A percentile compares a stretch with the other conserved stretches of the same genome.
These are phyloP conservation scores for Sphaerosporella brunnea DNA, from an alignment of 495 filamentous ascomycete genomes.

Conservation along the genomic window DNA sequence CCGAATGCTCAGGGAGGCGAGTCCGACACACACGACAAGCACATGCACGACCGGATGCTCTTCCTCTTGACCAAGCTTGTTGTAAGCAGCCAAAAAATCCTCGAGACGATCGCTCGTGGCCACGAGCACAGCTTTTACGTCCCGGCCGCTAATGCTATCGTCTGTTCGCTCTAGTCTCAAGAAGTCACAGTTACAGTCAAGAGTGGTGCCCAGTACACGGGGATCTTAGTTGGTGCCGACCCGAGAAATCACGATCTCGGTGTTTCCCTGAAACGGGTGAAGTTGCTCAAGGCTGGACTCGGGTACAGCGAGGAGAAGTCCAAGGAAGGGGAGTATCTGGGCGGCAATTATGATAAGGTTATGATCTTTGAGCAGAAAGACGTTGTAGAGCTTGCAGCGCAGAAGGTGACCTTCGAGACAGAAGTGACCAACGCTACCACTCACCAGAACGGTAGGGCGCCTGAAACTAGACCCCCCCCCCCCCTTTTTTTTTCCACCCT, in stretches of 20 bases:
- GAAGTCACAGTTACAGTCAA: slow-evolving; percentile 48
- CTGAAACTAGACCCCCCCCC: too few relatives aligned
- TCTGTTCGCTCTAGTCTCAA: slow-evolving; percentile 40
- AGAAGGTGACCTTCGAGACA: slow-evolving; percentile 28
- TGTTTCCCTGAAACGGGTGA: slow-evolving; percentile 69
- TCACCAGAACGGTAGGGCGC: slow-evolving; percentile 48
- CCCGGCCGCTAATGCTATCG: slow-evolving; percentile 6
- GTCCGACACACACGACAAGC: slow-evolving; percentile 40
- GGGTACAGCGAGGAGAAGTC: slow-evolving; percentile 40
- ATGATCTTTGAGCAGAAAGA: slow-evolving; percentile 74
- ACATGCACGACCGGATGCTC: slow-evolving; percentile 46
- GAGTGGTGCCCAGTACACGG: slow-evolving; percentile 54
- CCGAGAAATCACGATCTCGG: slow-evolving; percentile 40
- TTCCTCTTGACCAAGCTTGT: slow-evolving; percentile 45
- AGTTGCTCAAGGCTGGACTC: slow-evolving; percentile 38
- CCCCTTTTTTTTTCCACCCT: too few relatives aligned
- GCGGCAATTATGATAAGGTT: slow-evolving; percentile 42
- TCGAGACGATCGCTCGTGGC: neutral
- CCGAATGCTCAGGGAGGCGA: slow-evolving; percentile 29
- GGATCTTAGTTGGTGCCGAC: slow-evolving; percentile 45
- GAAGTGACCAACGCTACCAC: slow-evolving; percentile 27
- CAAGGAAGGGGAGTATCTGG: slow-evolving; percentile 38
- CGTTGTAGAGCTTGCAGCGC: slow-evolving; percentile 45
- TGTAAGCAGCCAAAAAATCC: slow-evolving; percentile 32
- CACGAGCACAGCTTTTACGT: neutral